Percentiles rank a stretch among this genome's conserved stretches.
Evolutionary conservation across 345 rosid species (phyloP).

Genomic region (Euphorbia peplus): DNA sequence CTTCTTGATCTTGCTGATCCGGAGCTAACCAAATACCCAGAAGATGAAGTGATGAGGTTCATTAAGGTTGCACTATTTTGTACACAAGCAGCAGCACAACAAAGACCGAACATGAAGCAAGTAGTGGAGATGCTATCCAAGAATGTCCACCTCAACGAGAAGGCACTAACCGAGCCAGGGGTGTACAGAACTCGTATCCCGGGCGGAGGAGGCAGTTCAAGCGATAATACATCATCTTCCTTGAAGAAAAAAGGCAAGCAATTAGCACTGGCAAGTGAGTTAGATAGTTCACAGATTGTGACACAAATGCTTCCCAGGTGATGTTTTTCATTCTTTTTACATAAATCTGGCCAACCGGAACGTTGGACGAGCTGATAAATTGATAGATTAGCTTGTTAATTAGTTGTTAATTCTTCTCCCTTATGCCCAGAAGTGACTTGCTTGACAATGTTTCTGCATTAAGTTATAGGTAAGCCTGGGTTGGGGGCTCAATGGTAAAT

Average conservation of each 20-base stretch:
- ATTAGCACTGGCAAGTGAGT: slow-evolving; percentile 22
- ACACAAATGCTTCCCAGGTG: slow-evolving; percentile 69
- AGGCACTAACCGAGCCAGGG: slow-evolving; percentile 60
- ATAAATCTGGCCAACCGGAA: too few relatives aligned
- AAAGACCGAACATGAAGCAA: slow-evolving; percentile 82
- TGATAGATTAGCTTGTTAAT: not conserved
- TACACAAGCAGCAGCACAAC: slow-evolving; percentile 62
- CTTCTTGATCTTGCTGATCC: slow-evolving; percentile 71
- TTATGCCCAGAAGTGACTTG: not conserved
- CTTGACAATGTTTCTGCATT: too few relatives aligned
- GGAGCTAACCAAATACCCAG: slow-evolving; percentile 51
- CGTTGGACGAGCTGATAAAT: not conserved
- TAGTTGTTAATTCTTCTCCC: not conserved
- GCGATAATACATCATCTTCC: slow-evolving; percentile 50
- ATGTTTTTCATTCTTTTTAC: slow-evolving; percentile 15
- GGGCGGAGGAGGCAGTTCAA: slow-evolving; percentile 26
- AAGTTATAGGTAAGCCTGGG: not conserved
- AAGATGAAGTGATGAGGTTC: slow-evolving; percentile 57
- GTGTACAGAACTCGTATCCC: slow-evolving; percentile 40
- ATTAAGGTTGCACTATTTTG: slow-evolving; percentile 82
- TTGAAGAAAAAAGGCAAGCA: slow-evolving; percentile 43
- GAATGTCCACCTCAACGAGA: slow-evolving; percentile 62
- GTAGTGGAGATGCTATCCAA: slow-evolving; percentile 82
- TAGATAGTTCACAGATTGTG: slow-evolving; percentile 25
- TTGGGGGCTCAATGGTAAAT: not conserved